A percentile compares a stretch with the other conserved stretches of the same genome.
These are phyloP conservation scores for Beverwykella pulmonaria DNA, from an alignment of 495 filamentous ascomycete species.

Conservation along the genomic window DNA sequence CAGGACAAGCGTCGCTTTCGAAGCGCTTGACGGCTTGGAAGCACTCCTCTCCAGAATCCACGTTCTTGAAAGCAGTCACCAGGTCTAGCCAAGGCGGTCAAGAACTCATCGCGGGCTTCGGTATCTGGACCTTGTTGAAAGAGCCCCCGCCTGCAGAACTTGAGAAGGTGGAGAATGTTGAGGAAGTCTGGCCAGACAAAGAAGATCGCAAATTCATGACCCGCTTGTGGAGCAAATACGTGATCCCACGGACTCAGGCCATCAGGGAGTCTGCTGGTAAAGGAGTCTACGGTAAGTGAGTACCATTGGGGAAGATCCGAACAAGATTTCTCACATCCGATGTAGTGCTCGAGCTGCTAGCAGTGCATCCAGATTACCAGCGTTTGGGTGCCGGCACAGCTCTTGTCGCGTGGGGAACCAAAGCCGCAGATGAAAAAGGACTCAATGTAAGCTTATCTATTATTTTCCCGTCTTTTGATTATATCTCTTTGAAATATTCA, in stretches of 20 bases:
- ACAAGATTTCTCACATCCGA: background rate
- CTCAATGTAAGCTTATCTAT: conserved; percentile 9
- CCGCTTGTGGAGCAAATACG: conserved; percentile 8
- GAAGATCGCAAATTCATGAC: conserved; percentile 22
- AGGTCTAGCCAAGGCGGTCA: background rate
- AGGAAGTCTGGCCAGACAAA: conserved; percentile 13
- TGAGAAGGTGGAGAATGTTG: conserved; percentile 1
- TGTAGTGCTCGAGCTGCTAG: conserved; percentile 19
- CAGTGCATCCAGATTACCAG: conserved; percentile 18
- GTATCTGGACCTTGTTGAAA: conserved; percentile 10
- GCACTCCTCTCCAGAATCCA: background rate
- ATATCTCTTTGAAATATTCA: background rate
- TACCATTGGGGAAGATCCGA: background rate
- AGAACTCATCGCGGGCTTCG: conserved; percentile 10
- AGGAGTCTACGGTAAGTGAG: conserved; percentile 9
- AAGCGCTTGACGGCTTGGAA: conserved; percentile 11
- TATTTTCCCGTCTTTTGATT: background rate
- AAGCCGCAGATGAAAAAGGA: conserved; percentile 7
- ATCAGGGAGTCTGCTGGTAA: conserved; percentile 8
- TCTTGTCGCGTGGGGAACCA: conserved; percentile 17
- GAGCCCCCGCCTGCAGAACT: conserved; percentile 5
- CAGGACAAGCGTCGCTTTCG: background rate
- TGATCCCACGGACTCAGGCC: conserved; percentile 5
- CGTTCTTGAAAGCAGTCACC: conserved; percentile 13
- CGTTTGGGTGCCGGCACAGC: conserved; percentile 17